phyloP scores from a whole-genome alignment of 148 eudicot species.

The Dianthus caryophyllus region DNA sequence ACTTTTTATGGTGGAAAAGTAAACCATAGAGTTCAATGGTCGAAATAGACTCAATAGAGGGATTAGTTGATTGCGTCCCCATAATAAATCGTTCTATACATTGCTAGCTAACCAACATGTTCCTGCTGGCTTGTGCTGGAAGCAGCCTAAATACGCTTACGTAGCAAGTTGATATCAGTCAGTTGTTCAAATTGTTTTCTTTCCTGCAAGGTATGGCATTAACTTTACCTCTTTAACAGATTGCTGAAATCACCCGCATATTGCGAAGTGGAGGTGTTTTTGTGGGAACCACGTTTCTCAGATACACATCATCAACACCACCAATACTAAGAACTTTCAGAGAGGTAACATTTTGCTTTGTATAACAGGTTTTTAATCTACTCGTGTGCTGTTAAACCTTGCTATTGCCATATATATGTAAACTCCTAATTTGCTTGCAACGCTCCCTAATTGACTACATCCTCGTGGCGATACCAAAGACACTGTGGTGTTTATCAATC shows the following conservation, averaged over 20 bases:
- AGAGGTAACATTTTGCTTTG: constrained; percentile 44
- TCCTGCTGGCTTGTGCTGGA: not conserved
- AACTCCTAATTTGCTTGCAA: not conserved
- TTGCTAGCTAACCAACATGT: not conserved
- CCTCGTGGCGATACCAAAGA: not conserved
- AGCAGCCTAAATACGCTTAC: not conserved
- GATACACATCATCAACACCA: constrained; percentile 66
- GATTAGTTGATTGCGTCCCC: not conserved
- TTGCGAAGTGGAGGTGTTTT: constrained; percentile 87
- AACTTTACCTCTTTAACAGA: constrained; percentile 30
- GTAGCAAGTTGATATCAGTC: too few species aligned
- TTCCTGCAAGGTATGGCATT: not conserved
- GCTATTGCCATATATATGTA: not conserved
- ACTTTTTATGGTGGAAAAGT: too few species aligned
- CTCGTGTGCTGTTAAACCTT: not conserved
- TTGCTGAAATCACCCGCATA: constrained; percentile 90
- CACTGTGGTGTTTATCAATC: not conserved
- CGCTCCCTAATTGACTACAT: not conserved
- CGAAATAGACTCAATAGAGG: too few species aligned
- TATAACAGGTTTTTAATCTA: not conserved
- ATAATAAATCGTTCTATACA: not conserved
- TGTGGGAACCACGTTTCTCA: constrained; percentile 90
- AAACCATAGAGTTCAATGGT: too few species aligned
- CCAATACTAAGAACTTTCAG: constrained; percentile 54
- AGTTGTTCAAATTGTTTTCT: not conserved